phyloP scores from a whole-genome alignment of 2,329 filamentous ascomycete genomes.

The Aspergillus oerlinghausenensis region DNA sequence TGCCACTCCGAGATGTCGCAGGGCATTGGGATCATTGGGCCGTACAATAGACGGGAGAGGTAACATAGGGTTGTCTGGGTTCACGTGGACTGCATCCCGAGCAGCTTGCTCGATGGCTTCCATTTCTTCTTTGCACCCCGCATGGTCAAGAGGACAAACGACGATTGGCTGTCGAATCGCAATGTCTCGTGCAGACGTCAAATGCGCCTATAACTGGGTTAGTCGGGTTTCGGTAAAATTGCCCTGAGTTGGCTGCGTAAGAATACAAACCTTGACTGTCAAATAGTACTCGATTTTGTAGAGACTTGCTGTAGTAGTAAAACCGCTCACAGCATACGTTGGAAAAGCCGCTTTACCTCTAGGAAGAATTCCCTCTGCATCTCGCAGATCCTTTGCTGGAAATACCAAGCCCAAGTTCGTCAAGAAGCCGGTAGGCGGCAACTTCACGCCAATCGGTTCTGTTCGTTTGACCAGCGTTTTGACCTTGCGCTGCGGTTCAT shows the following conservation, averaged over 20 bases:
- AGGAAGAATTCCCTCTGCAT: conserved; percentile 81
- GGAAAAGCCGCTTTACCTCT: conserved; percentile 83
- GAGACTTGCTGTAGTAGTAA: conserved; percentile 86
- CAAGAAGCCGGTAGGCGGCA: conserved; percentile 87
- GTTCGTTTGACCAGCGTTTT: conserved; percentile 82
- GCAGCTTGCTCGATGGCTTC: conserved; percentile 95
- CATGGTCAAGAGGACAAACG: conserved; percentile 91
- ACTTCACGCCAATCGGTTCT: conserved; percentile 72
- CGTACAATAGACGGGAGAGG: conserved; percentile 78
- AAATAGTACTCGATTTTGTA: conserved; percentile 99
- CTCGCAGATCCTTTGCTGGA: conserved; percentile 80
- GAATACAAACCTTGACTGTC: conserved; percentile 71
- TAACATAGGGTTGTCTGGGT: conserved; percentile 87
- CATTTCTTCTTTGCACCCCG: conserved; percentile 97
- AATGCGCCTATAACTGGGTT: conserved; percentile 61
- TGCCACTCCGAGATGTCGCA: conserved; percentile 57
- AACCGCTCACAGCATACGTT: conserved; percentile 80
- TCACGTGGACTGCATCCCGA: conserved; percentile 83
- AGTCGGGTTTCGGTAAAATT: conserved; percentile 10
- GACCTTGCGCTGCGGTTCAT: conserved; percentile 85
- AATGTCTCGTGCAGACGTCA: conserved; percentile 85
- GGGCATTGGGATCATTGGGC: conserved; percentile 64
- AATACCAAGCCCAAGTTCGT: conserved; percentile 90
- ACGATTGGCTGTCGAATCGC: conserved; percentile 86
- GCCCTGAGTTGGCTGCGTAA: neutral